A percentile compares a stretch with the other conserved stretches of the same genome.
These are phyloP conservation scores for Wickerhamiella bombiphila DNA, from an alignment of 805 yeast species.

Conservation along the genomic window DNA sequence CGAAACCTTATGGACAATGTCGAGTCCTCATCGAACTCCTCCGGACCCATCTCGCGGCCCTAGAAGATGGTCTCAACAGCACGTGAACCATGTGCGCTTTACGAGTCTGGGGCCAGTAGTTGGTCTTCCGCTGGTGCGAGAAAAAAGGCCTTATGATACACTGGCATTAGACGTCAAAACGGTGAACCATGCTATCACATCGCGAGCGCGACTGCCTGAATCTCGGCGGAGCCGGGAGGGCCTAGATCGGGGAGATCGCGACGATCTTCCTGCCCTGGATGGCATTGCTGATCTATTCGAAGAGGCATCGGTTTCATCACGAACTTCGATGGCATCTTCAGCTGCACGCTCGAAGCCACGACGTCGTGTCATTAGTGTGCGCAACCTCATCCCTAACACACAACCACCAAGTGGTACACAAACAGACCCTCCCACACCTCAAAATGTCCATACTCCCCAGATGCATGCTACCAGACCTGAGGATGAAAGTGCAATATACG, in stretches of 20 bases:
- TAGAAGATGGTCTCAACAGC: conserved; percentile 16
- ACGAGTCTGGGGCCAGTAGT: conserved; percentile 4
- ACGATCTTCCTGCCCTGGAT: neutral
- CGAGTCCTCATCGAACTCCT: conserved; percentile 11
- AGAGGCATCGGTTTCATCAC: neutral
- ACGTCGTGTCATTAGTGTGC: conserved; percentile 12
- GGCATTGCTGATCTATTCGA: neutral
- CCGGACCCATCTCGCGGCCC: conserved; percentile 19
- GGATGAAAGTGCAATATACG: neutral
- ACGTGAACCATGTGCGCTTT: neutral
- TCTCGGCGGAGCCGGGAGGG: neutral
- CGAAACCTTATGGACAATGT: conserved; percentile 20
- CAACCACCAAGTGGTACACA: too few species aligned
- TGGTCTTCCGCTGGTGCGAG: neutral
- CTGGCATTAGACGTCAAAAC: conserved; percentile 8
- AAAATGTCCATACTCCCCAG: conserved; percentile 3
- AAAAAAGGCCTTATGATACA: conserved; percentile 8
- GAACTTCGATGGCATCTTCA: neutral
- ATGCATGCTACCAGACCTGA: neutral
- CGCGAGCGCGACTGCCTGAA: neutral
- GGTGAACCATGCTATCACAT: neutral
- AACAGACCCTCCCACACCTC: neutral
- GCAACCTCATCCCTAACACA: conserved; percentile 3
- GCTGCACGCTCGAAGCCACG: conserved; percentile 3
- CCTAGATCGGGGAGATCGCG: too few species aligned